Evolutionary conservation across 1,139 yeast species (phyloP).

Genomic region (Arxiozyma telluris): DNA sequence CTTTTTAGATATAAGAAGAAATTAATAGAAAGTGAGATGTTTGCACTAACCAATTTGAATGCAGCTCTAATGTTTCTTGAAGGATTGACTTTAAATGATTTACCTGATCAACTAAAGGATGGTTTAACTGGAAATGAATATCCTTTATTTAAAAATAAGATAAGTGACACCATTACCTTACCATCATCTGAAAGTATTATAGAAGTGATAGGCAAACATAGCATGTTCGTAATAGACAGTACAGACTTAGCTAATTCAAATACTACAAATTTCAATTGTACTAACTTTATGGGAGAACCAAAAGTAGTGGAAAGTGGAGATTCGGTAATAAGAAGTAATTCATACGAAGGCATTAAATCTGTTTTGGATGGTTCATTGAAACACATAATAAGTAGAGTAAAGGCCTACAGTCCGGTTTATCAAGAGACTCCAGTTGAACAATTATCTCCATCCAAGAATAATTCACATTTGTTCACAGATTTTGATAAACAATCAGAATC

Average conservation of each 20-base stretch:
- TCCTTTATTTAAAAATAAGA: constrained; percentile 12
- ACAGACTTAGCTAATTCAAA: not conserved
- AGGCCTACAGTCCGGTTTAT: constrained; percentile 23
- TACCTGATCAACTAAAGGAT: constrained; percentile 27
- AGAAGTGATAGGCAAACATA: not conserved
- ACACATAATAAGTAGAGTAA: constrained; percentile 25
- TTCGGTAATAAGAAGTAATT: constrained; percentile 11
- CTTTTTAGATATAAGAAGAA: constrained; percentile 44
- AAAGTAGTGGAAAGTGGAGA: not conserved
- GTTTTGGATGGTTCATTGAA: constrained; percentile 26
- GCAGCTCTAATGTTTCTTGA: constrained; percentile 53
- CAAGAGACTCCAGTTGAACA: not conserved
- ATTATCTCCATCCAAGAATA: not conserved
- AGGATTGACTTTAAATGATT: constrained; percentile 37
- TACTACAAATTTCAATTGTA: constrained; percentile 2
- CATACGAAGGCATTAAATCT: constrained; percentile 22
- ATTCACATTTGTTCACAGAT: not conserved
- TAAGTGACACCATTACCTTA: constrained; percentile 15
- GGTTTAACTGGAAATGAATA: constrained; percentile 12
- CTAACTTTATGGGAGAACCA: constrained; percentile 1
- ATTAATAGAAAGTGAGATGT: constrained; percentile 44
- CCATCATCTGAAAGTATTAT: constrained; percentile 8
- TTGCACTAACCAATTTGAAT: constrained; percentile 55
- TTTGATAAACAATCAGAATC: constrained; percentile 1
- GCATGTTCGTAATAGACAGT: no score